These are phyloP conservation scores for Pseudogymnoascus sp. DNA, from an alignment of 2,329 filamentous ascomycete genomes.

Conservation along the genomic window DNA sequence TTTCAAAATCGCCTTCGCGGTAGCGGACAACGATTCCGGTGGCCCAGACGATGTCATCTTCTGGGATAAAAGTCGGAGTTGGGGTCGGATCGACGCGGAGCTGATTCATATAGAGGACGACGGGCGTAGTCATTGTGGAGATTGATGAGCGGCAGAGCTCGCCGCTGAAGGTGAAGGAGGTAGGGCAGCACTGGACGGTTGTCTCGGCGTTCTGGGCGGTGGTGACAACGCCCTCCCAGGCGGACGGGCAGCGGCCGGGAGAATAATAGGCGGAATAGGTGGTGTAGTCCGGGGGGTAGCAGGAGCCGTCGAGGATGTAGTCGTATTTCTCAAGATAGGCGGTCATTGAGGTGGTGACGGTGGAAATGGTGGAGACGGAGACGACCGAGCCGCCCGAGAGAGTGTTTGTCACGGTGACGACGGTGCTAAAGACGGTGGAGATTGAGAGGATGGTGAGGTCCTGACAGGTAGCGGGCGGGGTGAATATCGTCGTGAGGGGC, in stretches of 20 bases:
- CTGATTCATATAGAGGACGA: not conserved
- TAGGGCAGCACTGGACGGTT: not conserved
- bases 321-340: not conserved
- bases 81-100: not conserved
- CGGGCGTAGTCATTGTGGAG: not conserved
- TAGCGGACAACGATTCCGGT: not conserved
- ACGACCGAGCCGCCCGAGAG: constrained; percentile 11
- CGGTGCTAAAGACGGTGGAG: not conserved
- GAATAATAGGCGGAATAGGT: not conserved
- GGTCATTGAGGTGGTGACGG: not conserved
- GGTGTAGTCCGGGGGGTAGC: not conserved
- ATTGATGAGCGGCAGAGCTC: not conserved
- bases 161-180: not conserved
- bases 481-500: constrained; percentile 13
- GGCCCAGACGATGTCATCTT: not conserved
- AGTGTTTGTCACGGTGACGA: constrained; percentile 11
- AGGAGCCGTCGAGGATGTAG: not conserved
- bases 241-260: not conserved
- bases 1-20: not conserved
- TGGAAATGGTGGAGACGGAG: constrained; percentile 11
- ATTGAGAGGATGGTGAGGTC: constrained; percentile 9
- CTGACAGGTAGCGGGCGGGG: constrained; percentile 12
- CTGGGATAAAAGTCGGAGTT: not conserved
- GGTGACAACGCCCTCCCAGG: not conserved
- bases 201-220: not conserved